Conservation (phyloP, 2,329 filamentous ascomycete genomes). For the Rutstroemia sp. region DNA sequence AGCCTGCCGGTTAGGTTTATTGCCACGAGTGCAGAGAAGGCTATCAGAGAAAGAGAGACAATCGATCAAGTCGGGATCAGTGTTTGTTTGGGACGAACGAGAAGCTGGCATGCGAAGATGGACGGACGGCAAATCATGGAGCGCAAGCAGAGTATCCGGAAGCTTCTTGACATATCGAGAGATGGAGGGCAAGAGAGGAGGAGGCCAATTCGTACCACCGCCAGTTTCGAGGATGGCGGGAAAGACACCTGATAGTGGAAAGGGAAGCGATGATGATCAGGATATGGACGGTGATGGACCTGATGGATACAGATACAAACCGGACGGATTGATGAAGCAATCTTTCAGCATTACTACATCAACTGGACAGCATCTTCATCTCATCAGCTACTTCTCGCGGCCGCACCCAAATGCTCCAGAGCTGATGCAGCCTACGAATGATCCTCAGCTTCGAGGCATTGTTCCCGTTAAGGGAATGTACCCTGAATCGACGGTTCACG, state of each 20-base stretch:
- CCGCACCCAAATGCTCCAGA: slow-evolving; percentile 66
- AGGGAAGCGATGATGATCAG: slow-evolving; percentile 76
- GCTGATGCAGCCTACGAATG: slow-evolving; percentile 73
- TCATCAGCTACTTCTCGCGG: slow-evolving; percentile 94
- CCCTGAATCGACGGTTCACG: slow-evolving; percentile 88
- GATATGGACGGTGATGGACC: slow-evolving; percentile 63
- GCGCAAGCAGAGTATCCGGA: slow-evolving; percentile 90
- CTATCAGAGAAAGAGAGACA: slow-evolving; percentile 98
- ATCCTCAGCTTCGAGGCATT: slow-evolving; percentile 73
- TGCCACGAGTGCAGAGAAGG: slow-evolving; percentile 86
- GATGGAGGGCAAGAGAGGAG: slow-evolving; percentile 96
- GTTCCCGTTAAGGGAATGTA: slow-evolving; percentile 91
- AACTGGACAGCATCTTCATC: slow-evolving; percentile 81
- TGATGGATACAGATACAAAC: slow-evolving; percentile 91
- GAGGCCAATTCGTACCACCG: slow-evolving; percentile 57
- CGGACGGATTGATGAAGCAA: slow-evolving; percentile 97
- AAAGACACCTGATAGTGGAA: slow-evolving; percentile 77
- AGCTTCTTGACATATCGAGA: slow-evolving; percentile 97
- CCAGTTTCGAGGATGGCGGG: slow-evolving; percentile 49
- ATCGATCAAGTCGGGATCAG: slow-evolving; percentile 90
- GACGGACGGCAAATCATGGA: slow-evolving; percentile 99
- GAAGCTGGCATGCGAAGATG: slow-evolving; percentile 97
- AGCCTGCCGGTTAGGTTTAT: slow-evolving; percentile 79
- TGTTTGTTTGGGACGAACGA: slow-evolving; percentile 99
- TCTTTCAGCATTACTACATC: slow-evolving; percentile 98